Base-by-base conservation (phyloP, 345 rosid species). In the Salix koriyanagi region DNA sequence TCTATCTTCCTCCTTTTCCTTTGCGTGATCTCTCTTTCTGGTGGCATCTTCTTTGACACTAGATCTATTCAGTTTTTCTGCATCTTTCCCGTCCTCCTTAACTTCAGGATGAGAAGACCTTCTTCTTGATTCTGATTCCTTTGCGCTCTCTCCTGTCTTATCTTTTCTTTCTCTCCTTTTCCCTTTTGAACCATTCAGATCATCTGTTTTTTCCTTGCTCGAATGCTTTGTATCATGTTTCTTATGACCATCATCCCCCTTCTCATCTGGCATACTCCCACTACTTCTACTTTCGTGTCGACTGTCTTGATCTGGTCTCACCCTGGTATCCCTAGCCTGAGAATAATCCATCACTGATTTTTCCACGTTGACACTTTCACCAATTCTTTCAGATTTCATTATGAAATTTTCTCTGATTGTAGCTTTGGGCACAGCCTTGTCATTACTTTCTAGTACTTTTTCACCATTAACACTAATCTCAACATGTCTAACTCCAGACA, bases 51-150 rank as follows among this genome's bases (percentile, higher is more conserved):
- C 89, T 85, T 85, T 88, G 62, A 85, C 74, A 79, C 75, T 86
- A 76, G 84, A 77, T 83, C 86, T 87, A 34, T 80, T 80, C 73
- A 79, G 76, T 87, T 84, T 91, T 67, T 86, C 93, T 74, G 42
- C 73, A n/a, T 86, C 92, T 83, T 82, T 90, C 65, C 76, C 83
- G 61, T 86, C 86, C 75, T 91, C 91, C 81, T 85, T 86, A 56
- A 42, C 83, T 71, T 87, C 88, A 36, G 26, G 75, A 62, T 80
- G 82, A 52, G 81, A 77, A 65, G 86, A 77, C 62, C 81, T 87
- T 79, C 77, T 93, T 50, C 84, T 85, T 75, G 89, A 82, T 71
- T 90, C 94, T 26, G 82, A 67, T 76, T 87, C 92, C 58, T 83
- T 89, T 37, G 74, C 80, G 62, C 83, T 87, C 75, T 86, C 94